Evolutionary conservation across 768 basidiomycete species (phyloP), one percentile per base, ranked within the genome.

Genomic region (Xerocomellus intermedius): DNA sequence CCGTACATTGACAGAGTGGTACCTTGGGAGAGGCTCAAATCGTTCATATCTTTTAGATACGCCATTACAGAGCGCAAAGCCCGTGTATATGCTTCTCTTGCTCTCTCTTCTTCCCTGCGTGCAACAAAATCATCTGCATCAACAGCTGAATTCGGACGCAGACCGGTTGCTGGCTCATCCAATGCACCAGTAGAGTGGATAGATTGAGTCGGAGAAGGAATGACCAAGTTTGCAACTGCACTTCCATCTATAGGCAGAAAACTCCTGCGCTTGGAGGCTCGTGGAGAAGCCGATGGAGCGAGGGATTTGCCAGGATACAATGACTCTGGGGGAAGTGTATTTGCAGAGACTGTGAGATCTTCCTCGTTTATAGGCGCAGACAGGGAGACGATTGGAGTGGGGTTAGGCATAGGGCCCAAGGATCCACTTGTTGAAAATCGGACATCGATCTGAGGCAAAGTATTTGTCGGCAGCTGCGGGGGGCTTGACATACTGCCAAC

Each of bases 1-100:
- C 83, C 82, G 66, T 89, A 87, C 70, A 85, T 74, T 53, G 83
- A 84, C 62, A 83, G 57, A 12, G 79, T 70, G 54, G 79, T 77
- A 16, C 74, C 66, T 64, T 87, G 87, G 19, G 85, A 81, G 60
- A 85, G 71, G 17, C 86, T 86, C 30, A 99, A 77, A 66, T 99
- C 97, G 66, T 94, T 89, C 84, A 99, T 88, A 64, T 99, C 97
- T 64, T 86, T 85, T 19, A 99, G 80, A 71, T 98, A 99, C 8
- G 94, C 92, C 89, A 98, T 95, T 17, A 99, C 84, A 10, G 91
- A 89, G 52, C 91, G 83, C 49, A 99, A 78, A 32, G 92, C 94
- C 42, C 89, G 81, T 64, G 83, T 85, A 67, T 88, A 87, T 30
- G 83, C 79, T 64, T 91, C 89, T 30, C 83, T 79, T 17, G 78